A percentile compares a stretch with the other conserved stretches of the same genome.
Conservation (phyloP, 768 basidiomycete species). For the Podaxis sp. region DNA sequence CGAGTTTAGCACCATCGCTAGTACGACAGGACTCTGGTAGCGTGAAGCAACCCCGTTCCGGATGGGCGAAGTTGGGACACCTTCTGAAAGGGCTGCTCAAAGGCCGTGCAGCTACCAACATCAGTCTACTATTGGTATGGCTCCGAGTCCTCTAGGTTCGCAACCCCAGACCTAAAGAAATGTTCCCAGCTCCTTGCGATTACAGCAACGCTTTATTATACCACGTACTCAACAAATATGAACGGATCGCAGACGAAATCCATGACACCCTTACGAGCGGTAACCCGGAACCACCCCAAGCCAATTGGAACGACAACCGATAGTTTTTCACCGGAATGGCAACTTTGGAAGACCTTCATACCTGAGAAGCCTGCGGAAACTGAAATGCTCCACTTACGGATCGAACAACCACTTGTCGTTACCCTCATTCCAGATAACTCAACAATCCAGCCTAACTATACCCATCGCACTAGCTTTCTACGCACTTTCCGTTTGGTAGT, state of each 20-base stretch:
- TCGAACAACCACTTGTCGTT: constrained; percentile 79
- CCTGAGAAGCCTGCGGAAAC: constrained; percentile 51
- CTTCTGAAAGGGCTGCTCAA: constrained; percentile 49
- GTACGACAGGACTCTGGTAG: constrained; percentile 24
- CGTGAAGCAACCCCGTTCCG: constrained; percentile 41
- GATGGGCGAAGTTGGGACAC: constrained; percentile 42
- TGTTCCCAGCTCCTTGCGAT: constrained; percentile 67
- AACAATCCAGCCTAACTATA: constrained; percentile 24
- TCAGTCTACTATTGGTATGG: constrained; percentile 76
- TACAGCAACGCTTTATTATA: constrained; percentile 72
- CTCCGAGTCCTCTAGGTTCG: constrained; percentile 10
- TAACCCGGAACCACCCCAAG: constrained; percentile 31
- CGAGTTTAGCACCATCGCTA: constrained; percentile 49
- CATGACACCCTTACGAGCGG: constrained; percentile 31
- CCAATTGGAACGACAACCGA: constrained; percentile 20
- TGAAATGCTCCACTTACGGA: constrained; percentile 66
- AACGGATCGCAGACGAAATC: constrained; percentile 27
- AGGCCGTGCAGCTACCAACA: constrained; percentile 72
- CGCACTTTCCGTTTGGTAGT: constrained; percentile 55
- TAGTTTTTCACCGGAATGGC: constrained; percentile 50
- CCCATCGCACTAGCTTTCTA: constrained; percentile 42
- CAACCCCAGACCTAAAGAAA: constrained; percentile 9
- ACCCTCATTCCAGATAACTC: constrained; percentile 52
- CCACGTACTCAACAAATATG: constrained; percentile 54
- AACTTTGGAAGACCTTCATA: constrained; percentile 78